Percentiles rank a stretch among this genome's conserved stretches.
These are phyloP conservation scores for Cercospora sojina DNA, from an alignment of 2,329 filamentous ascomycete genomes.

Conservation along the genomic window DNA sequence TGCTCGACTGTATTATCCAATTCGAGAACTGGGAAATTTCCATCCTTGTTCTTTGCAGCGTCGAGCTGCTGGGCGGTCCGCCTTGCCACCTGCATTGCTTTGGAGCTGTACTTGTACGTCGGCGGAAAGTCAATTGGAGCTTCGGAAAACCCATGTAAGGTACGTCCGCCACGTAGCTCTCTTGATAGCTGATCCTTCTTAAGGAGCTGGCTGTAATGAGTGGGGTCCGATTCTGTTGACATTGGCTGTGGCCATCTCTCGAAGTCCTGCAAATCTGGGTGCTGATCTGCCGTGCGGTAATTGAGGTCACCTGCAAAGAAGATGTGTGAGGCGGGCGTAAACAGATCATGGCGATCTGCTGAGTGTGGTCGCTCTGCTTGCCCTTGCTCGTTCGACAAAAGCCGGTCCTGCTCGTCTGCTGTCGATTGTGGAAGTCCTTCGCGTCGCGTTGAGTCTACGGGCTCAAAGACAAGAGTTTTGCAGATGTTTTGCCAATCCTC, in stretches of 20 bases:
- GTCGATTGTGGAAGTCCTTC: constrained; percentile 25
- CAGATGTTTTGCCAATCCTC: constrained; percentile 86
- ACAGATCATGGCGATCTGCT: constrained; percentile 52
- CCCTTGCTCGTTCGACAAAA: constrained; percentile 11
- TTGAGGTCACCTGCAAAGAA: constrained; percentile 93
- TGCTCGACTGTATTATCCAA: constrained; percentile 27
- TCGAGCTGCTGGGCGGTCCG: constrained; percentile 27
- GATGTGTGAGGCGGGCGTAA: constrained; percentile 70
- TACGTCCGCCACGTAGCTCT: constrained; percentile 67
- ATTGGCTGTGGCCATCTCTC: constrained; percentile 62
- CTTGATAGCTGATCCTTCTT: constrained; percentile 73
- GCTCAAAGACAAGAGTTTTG: constrained; percentile 69
- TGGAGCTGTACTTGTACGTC: constrained; percentile 81
- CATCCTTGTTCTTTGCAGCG: constrained; percentile 11
- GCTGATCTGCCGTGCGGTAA: constrained; percentile 77
- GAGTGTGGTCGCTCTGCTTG: not conserved
- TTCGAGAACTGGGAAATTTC: constrained; percentile 22
- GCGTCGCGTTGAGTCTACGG: constrained; percentile 7
- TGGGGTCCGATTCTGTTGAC: constrained; percentile 50
- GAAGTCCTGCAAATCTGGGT: constrained; percentile 56
- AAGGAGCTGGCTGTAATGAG: constrained; percentile 68
- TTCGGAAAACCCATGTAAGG: constrained; percentile 77
- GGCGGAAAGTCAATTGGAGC: constrained; percentile 76
- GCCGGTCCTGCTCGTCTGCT: constrained; percentile 22
- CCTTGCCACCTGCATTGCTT: constrained; percentile 36